Conservation (phyloP, 2,329 filamentous ascomycete genomes). For the Fonsecaea pedrosoi region DNA sequence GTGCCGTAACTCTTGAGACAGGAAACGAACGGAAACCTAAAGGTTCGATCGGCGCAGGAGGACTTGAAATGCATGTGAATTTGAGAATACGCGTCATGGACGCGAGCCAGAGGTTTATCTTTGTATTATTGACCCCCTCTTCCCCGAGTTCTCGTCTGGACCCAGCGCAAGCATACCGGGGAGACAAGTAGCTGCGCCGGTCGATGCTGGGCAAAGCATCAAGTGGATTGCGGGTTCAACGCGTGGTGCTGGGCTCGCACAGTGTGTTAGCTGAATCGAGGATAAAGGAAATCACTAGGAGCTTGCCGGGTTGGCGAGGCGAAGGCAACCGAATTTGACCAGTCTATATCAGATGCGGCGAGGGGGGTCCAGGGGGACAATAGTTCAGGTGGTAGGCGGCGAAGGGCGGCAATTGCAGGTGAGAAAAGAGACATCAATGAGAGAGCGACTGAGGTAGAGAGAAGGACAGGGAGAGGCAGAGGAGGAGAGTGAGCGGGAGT, state of each 20-base stretch:
- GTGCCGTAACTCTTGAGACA: not conserved
- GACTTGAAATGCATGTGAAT: constrained; percentile 3
- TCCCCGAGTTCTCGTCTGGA: no score
- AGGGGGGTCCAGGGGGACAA: not conserved
- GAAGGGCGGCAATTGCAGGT: not conserved
- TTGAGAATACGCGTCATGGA: not conserved
- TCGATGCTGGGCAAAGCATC: not conserved
- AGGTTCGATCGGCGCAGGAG: not conserved
- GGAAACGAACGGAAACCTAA: constrained; percentile 10
- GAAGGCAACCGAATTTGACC: constrained; percentile 8
- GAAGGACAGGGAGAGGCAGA: not conserved
- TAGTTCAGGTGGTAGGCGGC: not conserved
- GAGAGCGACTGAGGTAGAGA: not conserved
- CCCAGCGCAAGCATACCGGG: not conserved
- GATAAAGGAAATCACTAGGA: not conserved
- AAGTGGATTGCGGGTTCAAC: not conserved
- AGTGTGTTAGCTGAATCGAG: constrained; percentile 3
- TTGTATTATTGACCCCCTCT: not conserved
- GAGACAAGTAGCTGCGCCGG: not conserved
- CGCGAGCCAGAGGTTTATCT: not conserved
- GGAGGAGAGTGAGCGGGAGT: not conserved
- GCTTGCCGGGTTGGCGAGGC: constrained; percentile 1
- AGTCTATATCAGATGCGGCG: constrained; percentile 1
- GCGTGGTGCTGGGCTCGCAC: not conserved
- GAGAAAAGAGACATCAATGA: not conserved